phyloP scores from a whole-genome alignment of 164 flowering plant genomes.

The Piper longum region DNA sequence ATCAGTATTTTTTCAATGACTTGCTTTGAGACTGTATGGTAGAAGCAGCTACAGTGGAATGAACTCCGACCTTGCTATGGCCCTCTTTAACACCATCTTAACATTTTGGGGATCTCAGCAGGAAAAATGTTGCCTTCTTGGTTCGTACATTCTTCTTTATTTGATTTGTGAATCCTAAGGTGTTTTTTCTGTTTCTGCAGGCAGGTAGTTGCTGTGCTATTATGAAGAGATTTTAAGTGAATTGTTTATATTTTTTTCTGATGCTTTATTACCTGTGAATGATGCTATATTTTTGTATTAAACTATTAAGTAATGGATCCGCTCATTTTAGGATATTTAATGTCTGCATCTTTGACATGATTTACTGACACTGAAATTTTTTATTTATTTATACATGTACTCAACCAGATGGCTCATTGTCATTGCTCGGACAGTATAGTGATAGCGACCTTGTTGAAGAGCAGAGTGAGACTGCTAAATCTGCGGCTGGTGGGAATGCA shows the following conservation, averaged over 20 bases:
- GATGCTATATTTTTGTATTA: too few species aligned
- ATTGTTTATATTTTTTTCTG: not conserved
- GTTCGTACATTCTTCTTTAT: slow-evolving; percentile 87
- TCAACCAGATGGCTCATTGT: slow-evolving; percentile 47
- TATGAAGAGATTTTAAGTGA: slow-evolving; percentile 3
- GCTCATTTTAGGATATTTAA: too few species aligned
- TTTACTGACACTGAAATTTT: slow-evolving; percentile 4
- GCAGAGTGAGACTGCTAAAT: slow-evolving; percentile 13
- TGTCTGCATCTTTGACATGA: not conserved
- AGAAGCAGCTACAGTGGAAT: slow-evolving; percentile 44
- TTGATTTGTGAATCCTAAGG: slow-evolving; percentile 40
- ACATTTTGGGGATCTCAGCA: slow-evolving; percentile 52
- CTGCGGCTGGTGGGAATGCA: slow-evolving; percentile 14
- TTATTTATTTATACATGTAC: slow-evolving; percentile 62
- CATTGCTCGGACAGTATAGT: slow-evolving; percentile 86
- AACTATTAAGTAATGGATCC: too few species aligned
- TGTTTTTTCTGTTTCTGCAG: slow-evolving; percentile 16
- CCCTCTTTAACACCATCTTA: slow-evolving; percentile 37
- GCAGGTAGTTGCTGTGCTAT: slow-evolving; percentile 25
- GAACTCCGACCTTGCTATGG: slow-evolving; percentile 53
- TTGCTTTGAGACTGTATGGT: slow-evolving; percentile 62
- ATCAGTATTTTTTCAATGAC: slow-evolving; percentile 87
- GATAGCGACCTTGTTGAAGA: slow-evolving; percentile 68
- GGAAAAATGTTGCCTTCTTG: slow-evolving; percentile 37
- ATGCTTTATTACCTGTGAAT: not conserved